Evolutionary conservation across 106 monocot species (phyloP), one percentile per base, ranked within the genome.

Genomic region (Platanthera zijinensis): DNA sequence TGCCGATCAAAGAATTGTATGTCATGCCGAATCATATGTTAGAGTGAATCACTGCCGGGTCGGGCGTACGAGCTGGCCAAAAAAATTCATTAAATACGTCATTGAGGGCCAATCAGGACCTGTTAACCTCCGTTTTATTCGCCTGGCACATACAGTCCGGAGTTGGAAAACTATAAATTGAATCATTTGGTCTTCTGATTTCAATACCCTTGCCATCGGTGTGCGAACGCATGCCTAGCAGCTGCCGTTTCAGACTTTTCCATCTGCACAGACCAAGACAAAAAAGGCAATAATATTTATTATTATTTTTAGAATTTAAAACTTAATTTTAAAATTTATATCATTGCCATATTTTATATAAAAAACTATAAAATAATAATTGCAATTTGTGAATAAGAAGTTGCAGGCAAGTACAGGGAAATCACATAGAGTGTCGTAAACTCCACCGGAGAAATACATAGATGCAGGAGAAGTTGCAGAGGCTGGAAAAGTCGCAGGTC

Each of bases 121-220:
- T 90, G 54, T 52, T 68, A 68, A 74, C 52, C 78, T 94, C 91
- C 46, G 90, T 66, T 83, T 81, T 96, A 75, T 87, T 85, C 59
- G 82, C 66, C 9, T 79, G 85, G 70, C 97, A 94, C 97, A 99
- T 99, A 69, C 97, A 99, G 75, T 99, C 97, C 0, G 97, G 97
- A 61, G 89, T 94, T 3, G 97, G 97, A 54, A 85, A 91, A 13
- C 82, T 86, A 67, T 99, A 99, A 73, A 94, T 78, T 0, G 82
- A 88, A 85, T 99, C 97, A 78, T 80, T 90, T 10, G 89, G 76
- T 68, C 94, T 86, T 86, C 84, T 99, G 4, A 86, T 79, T 81
- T 99, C 97, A 39, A 94, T 88, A 19, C 91, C 94, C 82, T 99
- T 99, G 49, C 82, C 71, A 69, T 99, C 97, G 57, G 88, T 88